Evolutionary conservation across 1,139 yeast species (phyloP).

Genomic region (Suhomyces chickasaworum): DNA sequence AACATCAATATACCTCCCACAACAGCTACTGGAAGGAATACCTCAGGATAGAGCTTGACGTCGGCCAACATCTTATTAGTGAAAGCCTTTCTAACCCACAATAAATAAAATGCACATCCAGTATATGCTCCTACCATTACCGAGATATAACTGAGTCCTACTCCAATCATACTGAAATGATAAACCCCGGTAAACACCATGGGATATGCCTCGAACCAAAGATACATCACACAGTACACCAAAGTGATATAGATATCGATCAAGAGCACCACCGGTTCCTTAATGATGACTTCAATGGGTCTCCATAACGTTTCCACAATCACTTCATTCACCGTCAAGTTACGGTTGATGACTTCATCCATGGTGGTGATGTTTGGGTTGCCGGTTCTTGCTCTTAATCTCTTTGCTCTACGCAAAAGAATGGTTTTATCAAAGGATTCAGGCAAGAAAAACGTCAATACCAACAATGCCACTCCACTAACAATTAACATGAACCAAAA

Average conservation of each 20-base stretch:
- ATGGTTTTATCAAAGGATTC: constrained; percentile 39
- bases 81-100: constrained; percentile 24
- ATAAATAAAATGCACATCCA: constrained; percentile 30
- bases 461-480: constrained; percentile 30
- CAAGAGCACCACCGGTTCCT: constrained; percentile 50
- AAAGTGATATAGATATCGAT: constrained; percentile 54
- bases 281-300: constrained; percentile 45
- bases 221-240: constrained; percentile 54
- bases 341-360: constrained; percentile 30
- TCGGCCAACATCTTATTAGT: constrained; percentile 28
- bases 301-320: constrained; percentile 49
- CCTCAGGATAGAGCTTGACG: constrained; percentile 37
- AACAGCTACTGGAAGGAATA: constrained; percentile 46
- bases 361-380: constrained; percentile 31
- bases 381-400: constrained; percentile 39
- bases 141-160: constrained; percentile 50
- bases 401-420: constrained; percentile 36
- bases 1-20: constrained; percentile 47
- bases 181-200: constrained; percentile 49
- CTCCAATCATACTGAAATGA: constrained; percentile 49
- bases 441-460: constrained; percentile 34
- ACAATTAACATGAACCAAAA: constrained; percentile 41
- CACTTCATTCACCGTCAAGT: constrained; percentile 24
- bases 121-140: constrained; percentile 45
- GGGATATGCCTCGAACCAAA: constrained; percentile 66